Base-by-base conservation (phyloP, 768 basidiomycete genomes). In the Pleurotus platypus region DNA sequence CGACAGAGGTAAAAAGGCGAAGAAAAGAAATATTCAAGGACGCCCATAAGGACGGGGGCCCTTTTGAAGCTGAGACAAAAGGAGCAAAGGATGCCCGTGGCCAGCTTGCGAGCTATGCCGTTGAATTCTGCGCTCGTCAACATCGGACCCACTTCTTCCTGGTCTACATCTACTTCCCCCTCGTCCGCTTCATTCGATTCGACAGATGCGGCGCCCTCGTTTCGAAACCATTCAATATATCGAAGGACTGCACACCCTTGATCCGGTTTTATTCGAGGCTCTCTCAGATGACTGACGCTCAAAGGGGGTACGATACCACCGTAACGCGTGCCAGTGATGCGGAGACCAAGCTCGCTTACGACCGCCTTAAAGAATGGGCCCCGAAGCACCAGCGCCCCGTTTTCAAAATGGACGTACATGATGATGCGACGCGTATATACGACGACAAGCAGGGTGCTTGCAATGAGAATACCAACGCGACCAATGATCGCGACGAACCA, bases 201-300 rank as follows among this genome's bases (percentile, higher is more conserved):
- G 75, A 77, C 58, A 68, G 68, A 5, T 48, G 63, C n/a, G 73
- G 69, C 11, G 64, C 64, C 3, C 55, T 68, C 7, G 69, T 73
- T 13, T 60, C 67, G n/a, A 22, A 48, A 8, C 4, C 38, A 6
- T 65, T 75, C 57, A 46, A 67, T 37, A 70, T 66, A 63, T 30
- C 37, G 13, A 16, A 50, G 3, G 5, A 62, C 4, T 46, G 64
- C 12, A 9, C 35, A 3, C 16, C 49, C 1, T 58, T 73, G 7
- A 42, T 55, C 11, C 46, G 60, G 5, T 75, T 71, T 59, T 61
- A 73, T 30, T 64, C 57, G 57, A 60, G 63, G 22, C 70, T 63
- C 60, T 37, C 37, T 0, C 30, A 56, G 8, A n/a, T 53, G 37
- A 22, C 18, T 0, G 18, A 38, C 4, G 37, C n/a, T 22, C 15